A percentile compares a stretch with the other conserved stretches of the same genome.
Conservation (phyloP, 2,329 filamentous ascomycete species). For the Ceratocystiopsis sp. region DNA sequence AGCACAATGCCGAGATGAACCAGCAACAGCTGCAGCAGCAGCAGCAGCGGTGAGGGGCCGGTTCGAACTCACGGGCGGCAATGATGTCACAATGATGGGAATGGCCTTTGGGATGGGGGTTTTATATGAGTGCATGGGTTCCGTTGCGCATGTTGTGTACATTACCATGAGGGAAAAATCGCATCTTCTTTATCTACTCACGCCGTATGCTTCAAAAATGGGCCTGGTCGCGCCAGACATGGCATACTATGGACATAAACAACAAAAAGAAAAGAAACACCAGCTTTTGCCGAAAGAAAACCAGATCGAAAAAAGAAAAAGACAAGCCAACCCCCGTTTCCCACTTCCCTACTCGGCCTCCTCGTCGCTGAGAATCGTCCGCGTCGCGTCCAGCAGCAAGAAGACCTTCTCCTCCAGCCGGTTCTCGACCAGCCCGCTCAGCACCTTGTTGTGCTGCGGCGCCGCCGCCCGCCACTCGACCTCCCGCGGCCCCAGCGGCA, state of each 20-base stretch:
- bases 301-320: background rate
- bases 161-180: background rate
- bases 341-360: constrained; percentile 5
- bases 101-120: too few species aligned
- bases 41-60: too few species aligned
- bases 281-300: background rate
- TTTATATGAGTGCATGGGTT: too few species aligned
- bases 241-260: too few species aligned
- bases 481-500: constrained; percentile 59
- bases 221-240: too few species aligned
- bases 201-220: too few species aligned
- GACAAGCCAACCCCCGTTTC: background rate
- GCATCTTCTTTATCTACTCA: constrained; percentile 1
- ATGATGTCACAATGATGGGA: too few species aligned
- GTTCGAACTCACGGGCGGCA: too few species aligned
- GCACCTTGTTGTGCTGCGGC: constrained; percentile 14
- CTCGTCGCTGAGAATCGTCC: constrained; percentile 36
- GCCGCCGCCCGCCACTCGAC: constrained; percentile 38
- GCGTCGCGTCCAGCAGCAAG: constrained; percentile 44
- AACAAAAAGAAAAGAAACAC: background rate
- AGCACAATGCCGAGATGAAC: constrained; percentile 46
- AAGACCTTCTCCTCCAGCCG: constrained; percentile 62
- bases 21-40: constrained; percentile 27
- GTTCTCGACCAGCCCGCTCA: constrained; percentile 33
- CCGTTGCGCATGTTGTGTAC: too few species aligned